Evolutionary conservation across 345 rosid genomes (phyloP).

Genomic region (Hypericum perforatum): DNA sequence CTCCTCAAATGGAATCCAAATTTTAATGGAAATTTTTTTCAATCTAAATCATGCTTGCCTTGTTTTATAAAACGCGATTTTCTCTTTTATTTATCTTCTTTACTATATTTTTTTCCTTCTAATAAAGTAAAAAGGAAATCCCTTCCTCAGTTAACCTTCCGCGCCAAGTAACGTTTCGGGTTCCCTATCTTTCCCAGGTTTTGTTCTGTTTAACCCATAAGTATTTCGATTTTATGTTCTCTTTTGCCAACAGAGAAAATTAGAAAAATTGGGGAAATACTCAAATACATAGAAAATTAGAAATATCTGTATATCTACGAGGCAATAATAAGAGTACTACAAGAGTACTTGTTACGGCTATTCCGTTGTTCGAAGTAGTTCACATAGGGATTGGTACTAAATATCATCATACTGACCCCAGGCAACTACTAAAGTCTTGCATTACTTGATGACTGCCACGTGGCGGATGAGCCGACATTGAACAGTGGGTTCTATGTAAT

Average conservation of each 20-base stretch:
- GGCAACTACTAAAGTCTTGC: constrained; percentile 2
- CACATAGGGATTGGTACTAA: constrained; percentile 10
- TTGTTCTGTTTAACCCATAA: background rate
- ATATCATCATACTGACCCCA: constrained; percentile 2
- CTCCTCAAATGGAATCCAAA: too few relatives aligned
- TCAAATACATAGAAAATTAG: too few relatives aligned
- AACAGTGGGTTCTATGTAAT: background rate
- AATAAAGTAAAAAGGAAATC: background rate
- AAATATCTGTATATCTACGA: too few relatives aligned
- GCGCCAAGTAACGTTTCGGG: constrained; percentile 41
- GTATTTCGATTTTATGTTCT: too few relatives aligned
- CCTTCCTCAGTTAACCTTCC: constrained; percentile 26
- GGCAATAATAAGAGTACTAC: too few relatives aligned
- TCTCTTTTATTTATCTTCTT: too few relatives aligned
- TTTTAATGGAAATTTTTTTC: too few relatives aligned
- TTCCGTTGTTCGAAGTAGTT: constrained; percentile 14
- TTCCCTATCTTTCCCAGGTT: constrained; percentile 31
- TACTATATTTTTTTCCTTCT: too few relatives aligned
- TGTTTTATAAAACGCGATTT: too few relatives aligned
- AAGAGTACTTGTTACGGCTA: background rate
- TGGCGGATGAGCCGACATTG: constrained; percentile 1
- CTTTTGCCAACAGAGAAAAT: too few relatives aligned
- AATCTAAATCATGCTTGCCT: too few relatives aligned
- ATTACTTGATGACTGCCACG: constrained; percentile 22
- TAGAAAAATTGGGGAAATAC: too few relatives aligned